These are phyloP conservation scores for Leccinum subtestaceum DNA, from an alignment of 768 basidiomycete genomes.

Conservation along the genomic window DNA sequence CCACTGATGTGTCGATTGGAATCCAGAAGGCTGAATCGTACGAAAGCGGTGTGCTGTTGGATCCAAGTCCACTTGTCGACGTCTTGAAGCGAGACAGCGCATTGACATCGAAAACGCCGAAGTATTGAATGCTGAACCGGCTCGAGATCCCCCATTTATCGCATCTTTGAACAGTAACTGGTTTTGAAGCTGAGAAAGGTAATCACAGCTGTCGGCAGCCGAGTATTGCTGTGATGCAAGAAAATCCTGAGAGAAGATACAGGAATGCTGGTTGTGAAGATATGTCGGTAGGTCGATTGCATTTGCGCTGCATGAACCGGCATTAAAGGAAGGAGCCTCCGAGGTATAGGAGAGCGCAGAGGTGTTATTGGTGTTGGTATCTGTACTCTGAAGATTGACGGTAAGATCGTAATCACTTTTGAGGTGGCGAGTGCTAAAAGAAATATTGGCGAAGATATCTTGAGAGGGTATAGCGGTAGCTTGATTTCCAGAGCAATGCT, in stretches of 20 bases:
- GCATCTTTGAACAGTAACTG: slow-evolving; percentile 13
- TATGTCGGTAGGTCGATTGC: slow-evolving; percentile 6
- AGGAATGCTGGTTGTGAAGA: slow-evolving; percentile 4
- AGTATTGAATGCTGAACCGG: slow-evolving; percentile 9
- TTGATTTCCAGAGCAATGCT: slow-evolving; percentile 8
- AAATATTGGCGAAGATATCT: slow-evolving; percentile 8
- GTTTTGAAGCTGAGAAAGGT: slow-evolving; percentile 16
- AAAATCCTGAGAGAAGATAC: slow-evolving; percentile 8
- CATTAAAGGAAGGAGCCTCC: slow-evolving; percentile 2
- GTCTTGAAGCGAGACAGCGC: slow-evolving; percentile 32
- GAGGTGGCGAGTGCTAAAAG: slow-evolving; percentile 9
- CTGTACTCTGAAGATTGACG: slow-evolving; percentile 6
- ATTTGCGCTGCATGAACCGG: neutral
- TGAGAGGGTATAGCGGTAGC: slow-evolving; percentile 4
- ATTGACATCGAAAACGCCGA: slow-evolving; percentile 30
- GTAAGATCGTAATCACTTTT: slow-evolving; percentile 14
- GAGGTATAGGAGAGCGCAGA: slow-evolving; percentile 6
- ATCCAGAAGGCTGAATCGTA: slow-evolving; percentile 12
- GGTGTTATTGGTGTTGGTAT: neutral
- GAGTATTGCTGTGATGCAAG: slow-evolving; percentile 10
- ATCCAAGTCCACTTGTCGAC: slow-evolving; percentile 22
- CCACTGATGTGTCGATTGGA: slow-evolving; percentile 16
- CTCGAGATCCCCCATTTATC: slow-evolving; percentile 11
- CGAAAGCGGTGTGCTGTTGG: slow-evolving; percentile 11
- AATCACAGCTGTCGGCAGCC: slow-evolving; percentile 3